phyloP scores from a whole-genome alignment of 805 yeast species.

The Wickerhamomyces rabaulensis region DNA sequence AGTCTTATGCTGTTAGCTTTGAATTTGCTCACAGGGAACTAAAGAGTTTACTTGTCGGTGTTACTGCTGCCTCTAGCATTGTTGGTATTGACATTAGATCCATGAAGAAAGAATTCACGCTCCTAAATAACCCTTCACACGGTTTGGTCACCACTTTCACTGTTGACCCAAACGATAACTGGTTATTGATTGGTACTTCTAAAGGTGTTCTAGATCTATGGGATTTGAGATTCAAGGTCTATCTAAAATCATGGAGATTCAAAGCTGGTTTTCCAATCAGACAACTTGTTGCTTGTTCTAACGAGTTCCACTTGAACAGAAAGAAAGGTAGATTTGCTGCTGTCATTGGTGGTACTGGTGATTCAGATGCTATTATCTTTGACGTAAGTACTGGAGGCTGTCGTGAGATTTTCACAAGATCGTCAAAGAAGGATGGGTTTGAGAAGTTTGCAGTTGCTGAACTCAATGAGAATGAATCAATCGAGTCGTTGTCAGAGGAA shows the following conservation, averaged over 20 bases:
- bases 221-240: slow-evolving; percentile 68
- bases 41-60: slow-evolving; percentile 38
- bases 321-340: slow-evolving; percentile 41
- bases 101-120: slow-evolving; percentile 35
- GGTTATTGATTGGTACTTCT: slow-evolving; percentile 73
- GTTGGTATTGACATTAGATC: slow-evolving; percentile 52
- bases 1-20: slow-evolving; percentile 40
- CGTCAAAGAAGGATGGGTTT: slow-evolving; percentile 7
- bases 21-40: slow-evolving; percentile 35
- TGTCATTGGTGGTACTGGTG: slow-evolving; percentile 64
- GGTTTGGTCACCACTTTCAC: slow-evolving; percentile 64
- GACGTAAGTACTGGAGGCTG: slow-evolving; percentile 64
- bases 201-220: slow-evolving; percentile 73
- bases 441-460: slow-evolving; percentile 17
- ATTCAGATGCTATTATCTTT: slow-evolving; percentile 64
- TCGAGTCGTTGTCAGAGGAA: not conserved
- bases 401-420: slow-evolving; percentile 32
- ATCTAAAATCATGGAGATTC: slow-evolving; percentile 59
- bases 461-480: slow-evolving; percentile 4
- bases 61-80: slow-evolving; percentile 50
- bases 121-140: slow-evolving; percentile 54
- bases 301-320: slow-evolving; percentile 27
- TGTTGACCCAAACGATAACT: slow-evolving; percentile 45
- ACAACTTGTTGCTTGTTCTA: slow-evolving; percentile 40
- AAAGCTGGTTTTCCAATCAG: slow-evolving; percentile 45